Evolutionary conservation across 768 basidiomycete species (phyloP).

Genomic region (Rubroboletus satanas): DNA sequence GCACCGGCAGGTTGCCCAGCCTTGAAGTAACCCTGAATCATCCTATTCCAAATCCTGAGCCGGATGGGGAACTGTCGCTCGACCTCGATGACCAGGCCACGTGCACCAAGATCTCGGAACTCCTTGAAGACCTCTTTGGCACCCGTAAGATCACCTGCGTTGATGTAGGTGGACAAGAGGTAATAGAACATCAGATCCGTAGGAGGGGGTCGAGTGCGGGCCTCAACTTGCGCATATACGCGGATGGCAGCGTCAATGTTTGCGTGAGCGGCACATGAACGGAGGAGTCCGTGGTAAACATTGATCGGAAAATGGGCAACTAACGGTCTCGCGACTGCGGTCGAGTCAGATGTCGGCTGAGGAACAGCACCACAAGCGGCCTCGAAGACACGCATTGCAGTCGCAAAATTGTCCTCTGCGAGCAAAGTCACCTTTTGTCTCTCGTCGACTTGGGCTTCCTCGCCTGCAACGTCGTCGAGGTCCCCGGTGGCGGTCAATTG

Average conservation of each 20-base stretch:
- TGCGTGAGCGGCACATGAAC: conserved; percentile 54
- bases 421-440: conserved; percentile 43
- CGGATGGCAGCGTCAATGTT: conserved; percentile 59
- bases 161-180: conserved; percentile 58
- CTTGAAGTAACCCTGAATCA: conserved; percentile 73
- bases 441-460: conserved; percentile 23
- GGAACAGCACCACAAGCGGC: conserved; percentile 41
- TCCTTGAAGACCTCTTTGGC: conserved; percentile 62
- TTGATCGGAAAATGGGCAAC: conserved; percentile 26
- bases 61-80: conserved; percentile 30
- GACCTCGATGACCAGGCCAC: conserved; percentile 28
- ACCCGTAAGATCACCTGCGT: conserved; percentile 44
- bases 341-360: conserved; percentile 8
- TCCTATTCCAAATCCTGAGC: conserved; percentile 63
- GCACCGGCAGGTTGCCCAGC: conserved; percentile 60
- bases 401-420: conserved; percentile 65
- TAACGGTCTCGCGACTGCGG: conserved; percentile 6
- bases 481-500: conserved; percentile 4
- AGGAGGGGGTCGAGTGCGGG: conserved; percentile 29
- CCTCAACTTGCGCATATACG: conserved; percentile 62
- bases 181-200: conserved; percentile 42
- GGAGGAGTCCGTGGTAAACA: conserved; percentile 55
- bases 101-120: conserved; percentile 43
- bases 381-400: conserved; percentile 72
- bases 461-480: conserved; percentile 1